Evolutionary conservation across 345 rosid genomes (phyloP), one percentile per base, ranked within the genome.

Genomic region (Raphanus sativus): DNA sequence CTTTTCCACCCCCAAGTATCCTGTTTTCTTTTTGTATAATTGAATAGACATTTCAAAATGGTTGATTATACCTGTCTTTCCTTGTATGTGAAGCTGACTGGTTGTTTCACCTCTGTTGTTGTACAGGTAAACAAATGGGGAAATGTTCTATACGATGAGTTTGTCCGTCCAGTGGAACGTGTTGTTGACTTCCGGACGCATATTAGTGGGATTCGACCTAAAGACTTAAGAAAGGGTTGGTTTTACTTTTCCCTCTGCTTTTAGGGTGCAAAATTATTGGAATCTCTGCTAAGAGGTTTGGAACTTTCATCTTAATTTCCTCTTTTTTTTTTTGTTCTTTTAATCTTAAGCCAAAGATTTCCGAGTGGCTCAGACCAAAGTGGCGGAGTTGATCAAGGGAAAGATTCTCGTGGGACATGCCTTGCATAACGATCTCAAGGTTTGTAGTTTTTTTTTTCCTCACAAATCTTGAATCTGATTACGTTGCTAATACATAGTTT

Each of bases 361-460:
- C 67, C 67, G 71, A 1, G 71, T 73, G 64, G 97, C 84, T 78
- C 99, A 95, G 83, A 86, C 86, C 82, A 87, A 92, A 84, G 94
- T 95, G 68, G 97, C 96, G 12, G 92, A 88, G 69, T 70, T 95
- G 79, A 87, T 87, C 48, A 83, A 88, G 81, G 97, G 91, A 81
- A 88, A 85, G 83, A 86, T 91, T 78, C 92, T 95, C 42, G 96
- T 91, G 29, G 99, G 97, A 55, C 99, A 91, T 75, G 98, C 99
- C 65, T 83, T 95, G 86, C 91, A 86, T 75, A 95, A 95, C 76
- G 97, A 95, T 88, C 91, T 95, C 76, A 92, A 89, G 99, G 99
- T 92, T 70, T 38, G 45, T 45, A 40, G 21, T 60, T 56, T 13
- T 13, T 13, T 40, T 40, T 9, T 9, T 28, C 30, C 12, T 62